Base-by-base conservation (phyloP, 345 rosid species). In the Eucalyptus rudis region DNA sequence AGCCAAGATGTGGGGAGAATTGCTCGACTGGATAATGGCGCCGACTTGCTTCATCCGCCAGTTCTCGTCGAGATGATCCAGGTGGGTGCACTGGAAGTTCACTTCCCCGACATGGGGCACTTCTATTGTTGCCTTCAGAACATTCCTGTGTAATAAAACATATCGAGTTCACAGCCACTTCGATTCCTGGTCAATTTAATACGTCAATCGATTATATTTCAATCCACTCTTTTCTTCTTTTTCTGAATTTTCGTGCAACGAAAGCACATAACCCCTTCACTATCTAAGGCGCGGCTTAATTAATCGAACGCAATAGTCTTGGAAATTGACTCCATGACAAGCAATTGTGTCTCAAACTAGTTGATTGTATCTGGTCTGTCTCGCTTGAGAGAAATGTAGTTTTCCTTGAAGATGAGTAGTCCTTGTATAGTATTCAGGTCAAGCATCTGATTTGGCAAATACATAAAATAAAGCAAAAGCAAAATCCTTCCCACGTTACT, bases 11-110 rank as follows among this genome's bases (percentile, higher is more conserved):
- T 97, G 98, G 5, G 98, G 95, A 14, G 92, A 95, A 33, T 94
- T 93, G 49, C 87, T 92, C 3, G 97, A 94, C 56, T 93, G 94
- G 86, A 97, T 93, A 31, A 96, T 95, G 13, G 99, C 95, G 88
- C 94, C 91, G 10, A 97, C 93, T 91, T 97, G 99, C 93, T 96
- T 97, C 99, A 96, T 97, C 89, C 99, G 87, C 99, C 99, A 97
- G 15, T 88, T 93, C 91, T 97, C 99, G 49, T 97, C 98, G 10
- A 97, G 96, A 92, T 96, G 99, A 88, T 97, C 99, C 25, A 97
- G 95, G 90, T 94, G 97, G 36, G 99, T 97, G 93, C 99, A 96
- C 56, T 96, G 94, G 93, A 97, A 95, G 89, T 95, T 93, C n/a
- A 97, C 92, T 89, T 97, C 99, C 84, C 99, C 99, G 33, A 91